Evolutionary conservation across 139 green algal species (phyloP).

Genomic region (Pleodorina starrii): DNA sequence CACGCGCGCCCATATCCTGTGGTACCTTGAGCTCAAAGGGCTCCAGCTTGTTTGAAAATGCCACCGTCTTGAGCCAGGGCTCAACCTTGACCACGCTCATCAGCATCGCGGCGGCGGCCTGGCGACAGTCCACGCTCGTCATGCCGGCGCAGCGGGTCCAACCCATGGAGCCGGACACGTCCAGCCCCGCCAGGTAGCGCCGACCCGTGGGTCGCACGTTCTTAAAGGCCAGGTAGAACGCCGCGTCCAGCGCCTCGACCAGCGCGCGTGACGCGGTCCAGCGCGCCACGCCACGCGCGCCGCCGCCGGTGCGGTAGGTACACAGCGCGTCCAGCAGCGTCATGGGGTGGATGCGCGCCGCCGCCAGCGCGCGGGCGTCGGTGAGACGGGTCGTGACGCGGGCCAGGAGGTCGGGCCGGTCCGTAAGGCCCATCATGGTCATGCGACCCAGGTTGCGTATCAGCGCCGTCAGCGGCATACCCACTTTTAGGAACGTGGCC

Average conservation of each 20-base stretch:
- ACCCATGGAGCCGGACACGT: conserved; percentile 54
- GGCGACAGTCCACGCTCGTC: background rate
- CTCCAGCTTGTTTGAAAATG: conserved; percentile 47
- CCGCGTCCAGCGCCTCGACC: conserved; percentile 30
- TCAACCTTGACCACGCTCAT: conserved; percentile 46
- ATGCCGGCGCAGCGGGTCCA: conserved; percentile 26
- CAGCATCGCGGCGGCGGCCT: conserved; percentile 39
- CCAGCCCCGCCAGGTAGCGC: conserved; percentile 50
- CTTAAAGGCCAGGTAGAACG: conserved; percentile 55
- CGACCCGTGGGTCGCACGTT: conserved; percentile 47
- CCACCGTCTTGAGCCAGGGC: conserved; percentile 34
- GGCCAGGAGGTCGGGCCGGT: background rate
- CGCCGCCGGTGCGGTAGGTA: conserved; percentile 18
- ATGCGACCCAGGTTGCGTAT: conserved; percentile 50
- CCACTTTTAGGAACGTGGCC: conserved; percentile 28
- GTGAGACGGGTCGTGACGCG: background rate
- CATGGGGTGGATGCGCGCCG: conserved; percentile 35
- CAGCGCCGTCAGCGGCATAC: conserved; percentile 42
- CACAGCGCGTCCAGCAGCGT: conserved; percentile 43
- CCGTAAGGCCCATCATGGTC: background rate
- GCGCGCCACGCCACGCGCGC: background rate
- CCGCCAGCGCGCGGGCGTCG: background rate
- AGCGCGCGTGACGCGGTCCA: background rate
- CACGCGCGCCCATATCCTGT: too few relatives aligned
- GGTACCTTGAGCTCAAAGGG: background rate